Evolutionary conservation across 345 rosid genomes (phyloP), one percentile per base, ranked within the genome.

Genomic region (Dipteronia dyeriana): DNA sequence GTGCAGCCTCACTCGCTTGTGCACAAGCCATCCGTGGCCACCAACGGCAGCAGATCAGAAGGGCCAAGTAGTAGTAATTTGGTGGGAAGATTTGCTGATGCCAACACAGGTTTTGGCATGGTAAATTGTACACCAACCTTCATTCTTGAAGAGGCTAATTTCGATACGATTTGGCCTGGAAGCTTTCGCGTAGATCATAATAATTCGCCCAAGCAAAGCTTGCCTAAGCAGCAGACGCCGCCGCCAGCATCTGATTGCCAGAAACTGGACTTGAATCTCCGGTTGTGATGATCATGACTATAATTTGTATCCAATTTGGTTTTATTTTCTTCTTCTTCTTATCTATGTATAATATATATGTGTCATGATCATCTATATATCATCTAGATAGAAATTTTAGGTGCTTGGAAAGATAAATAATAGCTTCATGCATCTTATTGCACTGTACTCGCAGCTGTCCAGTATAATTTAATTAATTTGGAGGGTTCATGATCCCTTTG

Each of bases 1-100:
- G 85, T 87, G 10, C 86, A 75, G 56, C 81, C 90, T 65, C 90
- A 85, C 71, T 83, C 88, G 1, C 72, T 81, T 5, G 84, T 87
- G 7, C 84, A 82, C 76, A 85, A 83, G 64, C 76, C 79, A 34
- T 34, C 38, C 38, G 6, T 4, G 45, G 2, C 45, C 77, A n/a
- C 43, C 49, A 47, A 76, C 38, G 6, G 38, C 38, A 34, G 38
- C 38, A 34, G 38, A 34, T 4, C 38, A 81, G 87, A 81, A 20
- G 80, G 80, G 39, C 80, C 81, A 0, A 39, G 53, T 34, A 34
- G 38, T 34, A 34, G 38, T 34, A 34, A 34, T 19, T 49, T 62
- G 63, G 81, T 51, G 7, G 80, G 80, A 20, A 70, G 83, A 19
- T 79, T 82, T 75, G 65, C 75, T 23, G 71, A 73, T 69, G 59